phyloP scores from a whole-genome alignment of 2,329 filamentous ascomycete genomes.

The Colletotrichum eremochloae region DNA sequence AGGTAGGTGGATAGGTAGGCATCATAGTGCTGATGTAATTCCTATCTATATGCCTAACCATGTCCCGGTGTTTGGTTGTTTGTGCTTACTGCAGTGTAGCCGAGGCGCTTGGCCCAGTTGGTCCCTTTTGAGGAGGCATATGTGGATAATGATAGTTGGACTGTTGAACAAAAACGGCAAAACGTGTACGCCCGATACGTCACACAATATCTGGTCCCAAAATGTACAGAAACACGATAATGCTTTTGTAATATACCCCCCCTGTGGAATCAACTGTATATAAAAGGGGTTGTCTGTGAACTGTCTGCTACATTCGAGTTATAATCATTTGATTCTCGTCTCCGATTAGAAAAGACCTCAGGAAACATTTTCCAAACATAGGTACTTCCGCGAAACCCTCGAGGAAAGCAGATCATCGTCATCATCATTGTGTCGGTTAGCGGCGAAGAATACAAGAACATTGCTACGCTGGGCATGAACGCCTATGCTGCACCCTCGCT shows the following conservation, averaged over 20 bases:
- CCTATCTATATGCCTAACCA: not conserved
- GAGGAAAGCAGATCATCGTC: not conserved
- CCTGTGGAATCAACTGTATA: not conserved
- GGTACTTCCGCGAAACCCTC: not conserved
- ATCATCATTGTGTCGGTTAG: conserved; percentile 31
- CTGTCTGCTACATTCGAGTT: not conserved
- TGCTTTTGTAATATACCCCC: too few relatives aligned
- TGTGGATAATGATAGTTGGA: too few relatives aligned
- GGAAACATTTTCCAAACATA: not conserved
- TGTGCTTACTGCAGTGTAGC: not conserved
- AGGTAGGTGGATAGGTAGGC: not conserved
- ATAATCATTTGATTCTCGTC: not conserved
- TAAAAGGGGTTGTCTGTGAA: not conserved
- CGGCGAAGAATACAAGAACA: conserved; percentile 40
- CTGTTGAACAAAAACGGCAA: too few relatives aligned
- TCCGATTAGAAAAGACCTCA: not conserved
- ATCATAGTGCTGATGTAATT: not conserved
- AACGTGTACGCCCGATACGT: too few relatives aligned
- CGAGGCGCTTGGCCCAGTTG: too few relatives aligned
- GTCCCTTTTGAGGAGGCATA: too few relatives aligned
- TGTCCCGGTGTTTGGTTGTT: not conserved
- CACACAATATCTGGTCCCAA: too few relatives aligned
- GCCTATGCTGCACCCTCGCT: conserved; percentile 60
- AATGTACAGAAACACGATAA: too few relatives aligned
- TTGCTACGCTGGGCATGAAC: conserved; percentile 49